phyloP scores from a whole-genome alignment of 345 rosid species.

The Passiflora organensis region DNA sequence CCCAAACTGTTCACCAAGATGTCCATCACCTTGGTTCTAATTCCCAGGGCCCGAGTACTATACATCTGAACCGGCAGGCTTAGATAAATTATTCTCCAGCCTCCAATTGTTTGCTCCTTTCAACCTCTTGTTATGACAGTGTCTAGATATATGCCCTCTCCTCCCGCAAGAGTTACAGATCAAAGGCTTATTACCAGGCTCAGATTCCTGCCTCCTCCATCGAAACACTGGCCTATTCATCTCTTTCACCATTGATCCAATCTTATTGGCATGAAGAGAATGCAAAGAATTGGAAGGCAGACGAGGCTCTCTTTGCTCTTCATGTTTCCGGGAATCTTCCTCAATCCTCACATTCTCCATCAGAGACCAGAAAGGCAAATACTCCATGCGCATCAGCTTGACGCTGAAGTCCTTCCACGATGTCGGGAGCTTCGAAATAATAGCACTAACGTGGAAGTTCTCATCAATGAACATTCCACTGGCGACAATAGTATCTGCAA shows the following conservation, averaged over 20 bases:
- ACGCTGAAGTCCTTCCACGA: slow-evolving; percentile 74
- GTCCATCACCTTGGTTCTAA: too few relatives aligned
- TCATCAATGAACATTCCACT: slow-evolving; percentile 61
- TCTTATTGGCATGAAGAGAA: slow-evolving; percentile 20
- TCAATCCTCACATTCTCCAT: slow-evolving; percentile 52
- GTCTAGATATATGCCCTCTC: slow-evolving; percentile 55
- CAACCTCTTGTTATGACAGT: slow-evolving; percentile 39
- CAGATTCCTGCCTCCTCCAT: slow-evolving; percentile 39
- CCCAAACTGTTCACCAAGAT: not conserved
- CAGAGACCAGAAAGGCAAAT: slow-evolving; percentile 47
- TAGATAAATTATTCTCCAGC: slow-evolving; percentile 10
- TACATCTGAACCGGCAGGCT: slow-evolving; percentile 8
- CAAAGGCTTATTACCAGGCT: slow-evolving; percentile 20
- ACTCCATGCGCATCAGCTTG: slow-evolving; percentile 48
- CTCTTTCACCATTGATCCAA: slow-evolving; percentile 33
- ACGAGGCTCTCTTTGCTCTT: slow-evolving; percentile 21
- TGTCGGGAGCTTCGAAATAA: slow-evolving; percentile 70
- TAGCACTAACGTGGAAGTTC: slow-evolving; percentile 62
- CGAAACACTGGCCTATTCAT: slow-evolving; percentile 31
- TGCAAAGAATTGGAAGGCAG: slow-evolving; percentile 17
- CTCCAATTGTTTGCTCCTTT: slow-evolving; percentile 27
- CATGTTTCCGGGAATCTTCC: slow-evolving; percentile 38
- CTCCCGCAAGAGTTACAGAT: slow-evolving; percentile 53
- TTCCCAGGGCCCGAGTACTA: too few relatives aligned
- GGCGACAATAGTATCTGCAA: slow-evolving; percentile 60